Evolutionary conservation across 2,329 filamentous ascomycete species (phyloP).

Genomic region (Phaeosphaeria sp.): DNA sequence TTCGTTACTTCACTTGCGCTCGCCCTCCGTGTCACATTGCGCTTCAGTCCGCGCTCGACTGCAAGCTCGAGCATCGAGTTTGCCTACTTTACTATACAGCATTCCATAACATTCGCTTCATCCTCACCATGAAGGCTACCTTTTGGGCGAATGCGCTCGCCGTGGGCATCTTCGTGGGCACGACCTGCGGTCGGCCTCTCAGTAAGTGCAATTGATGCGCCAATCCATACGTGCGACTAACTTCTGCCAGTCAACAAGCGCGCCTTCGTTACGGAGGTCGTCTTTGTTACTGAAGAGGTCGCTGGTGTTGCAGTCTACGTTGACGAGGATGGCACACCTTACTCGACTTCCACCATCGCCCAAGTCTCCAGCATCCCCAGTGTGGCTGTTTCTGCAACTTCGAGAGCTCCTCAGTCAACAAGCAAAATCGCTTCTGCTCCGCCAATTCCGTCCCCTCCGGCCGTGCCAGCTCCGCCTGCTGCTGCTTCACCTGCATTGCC

Average conservation of each 20-base stretch:
- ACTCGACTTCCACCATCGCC: constrained; percentile 29
- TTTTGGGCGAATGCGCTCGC: constrained; percentile 45
- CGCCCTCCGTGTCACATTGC: neutral
- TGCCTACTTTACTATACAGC: constrained; percentile 23
- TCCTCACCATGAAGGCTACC: constrained; percentile 54
- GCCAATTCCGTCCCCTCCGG: constrained; percentile 7
- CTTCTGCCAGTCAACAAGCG: constrained; percentile 38
- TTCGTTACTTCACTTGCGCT: constrained; percentile 20
- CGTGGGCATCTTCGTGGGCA: constrained; percentile 48
- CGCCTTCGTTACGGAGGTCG: constrained; percentile 38
- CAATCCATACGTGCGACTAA: neutral
- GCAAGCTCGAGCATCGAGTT: constrained; percentile 19
- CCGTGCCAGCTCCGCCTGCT: constrained; percentile 2
- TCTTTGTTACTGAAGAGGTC: constrained; percentile 39
- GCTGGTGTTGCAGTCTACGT: constrained; percentile 41
- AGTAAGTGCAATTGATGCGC: constrained; percentile 24
- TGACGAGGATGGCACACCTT: constrained; percentile 37
- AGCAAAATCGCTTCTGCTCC: constrained; percentile 12
- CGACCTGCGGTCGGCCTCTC: constrained; percentile 53
- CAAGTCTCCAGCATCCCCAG: constrained; percentile 13
- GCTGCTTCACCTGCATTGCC: constrained; percentile 10
- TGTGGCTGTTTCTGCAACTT: constrained; percentile 15
- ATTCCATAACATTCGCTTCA: constrained; percentile 42
- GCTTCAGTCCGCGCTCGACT: neutral
- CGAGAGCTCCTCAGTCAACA: constrained; percentile 5